These are phyloP conservation scores for Candida quercuum DNA, from an alignment of 805 yeast genomes.

Conservation along the genomic window DNA sequence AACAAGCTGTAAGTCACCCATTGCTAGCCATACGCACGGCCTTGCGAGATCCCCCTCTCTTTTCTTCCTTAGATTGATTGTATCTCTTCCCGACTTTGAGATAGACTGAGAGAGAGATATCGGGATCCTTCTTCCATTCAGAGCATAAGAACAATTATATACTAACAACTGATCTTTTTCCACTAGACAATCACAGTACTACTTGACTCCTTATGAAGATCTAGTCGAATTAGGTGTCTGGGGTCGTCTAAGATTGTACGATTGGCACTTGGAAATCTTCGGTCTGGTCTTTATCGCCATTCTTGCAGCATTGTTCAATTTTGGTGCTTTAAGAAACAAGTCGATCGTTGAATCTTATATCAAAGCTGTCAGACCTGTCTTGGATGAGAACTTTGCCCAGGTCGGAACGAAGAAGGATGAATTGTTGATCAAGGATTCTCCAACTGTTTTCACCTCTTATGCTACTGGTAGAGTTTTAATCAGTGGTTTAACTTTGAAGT, in stretches of 20 bases:
- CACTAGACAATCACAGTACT: constrained; percentile 20
- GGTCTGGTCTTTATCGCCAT: constrained; percentile 46
- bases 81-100: background rate
- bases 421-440: constrained; percentile 54
- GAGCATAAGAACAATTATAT: no score
- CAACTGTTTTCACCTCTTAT: constrained; percentile 55
- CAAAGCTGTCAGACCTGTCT: constrained; percentile 41
- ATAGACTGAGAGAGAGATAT: no score
- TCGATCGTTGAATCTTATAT: constrained; percentile 50
- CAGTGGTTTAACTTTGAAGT: constrained; percentile 51
- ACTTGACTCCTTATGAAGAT: constrained; percentile 37
- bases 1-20: constrained; percentile 7
- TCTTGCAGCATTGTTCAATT: constrained; percentile 44
- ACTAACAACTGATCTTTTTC: constrained; percentile 1
- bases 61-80: background rate
- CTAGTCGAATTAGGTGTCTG: constrained; percentile 52
- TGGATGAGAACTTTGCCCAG: constrained; percentile 68
- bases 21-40: no score
- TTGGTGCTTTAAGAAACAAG: constrained; percentile 59
- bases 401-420: constrained; percentile 53
- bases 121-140: no score
- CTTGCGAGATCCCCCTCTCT: no score
- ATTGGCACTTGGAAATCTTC: constrained; percentile 72
- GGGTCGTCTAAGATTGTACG: constrained; percentile 54
- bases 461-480: constrained; percentile 88